A percentile compares a stretch with the other conserved stretches of the same genome.
phyloP scores from a whole-genome alignment of 306 rosid species.

The Prunus campanulata region DNA sequence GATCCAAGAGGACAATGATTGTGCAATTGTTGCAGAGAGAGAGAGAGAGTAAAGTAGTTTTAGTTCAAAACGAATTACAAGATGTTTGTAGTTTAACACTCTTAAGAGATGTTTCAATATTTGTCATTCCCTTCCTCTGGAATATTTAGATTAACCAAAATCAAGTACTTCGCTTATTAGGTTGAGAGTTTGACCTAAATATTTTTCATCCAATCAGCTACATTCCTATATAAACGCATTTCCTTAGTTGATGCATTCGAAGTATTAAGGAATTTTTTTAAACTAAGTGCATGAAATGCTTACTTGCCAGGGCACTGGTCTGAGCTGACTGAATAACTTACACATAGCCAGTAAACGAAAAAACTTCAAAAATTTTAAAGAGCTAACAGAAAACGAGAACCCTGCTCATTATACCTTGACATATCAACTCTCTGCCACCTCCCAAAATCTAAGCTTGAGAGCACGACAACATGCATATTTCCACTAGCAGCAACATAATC shows the following conservation, averaged over 20 bases:
- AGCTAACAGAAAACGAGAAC: not conserved
- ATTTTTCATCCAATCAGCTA: not conserved
- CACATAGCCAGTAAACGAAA: not conserved
- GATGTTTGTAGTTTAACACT: not conserved
- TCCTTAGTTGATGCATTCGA: not conserved
- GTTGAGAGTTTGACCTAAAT: not conserved
- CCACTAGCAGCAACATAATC: constrained; percentile 64
- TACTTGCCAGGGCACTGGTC: not conserved
- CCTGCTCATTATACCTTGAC: constrained; percentile 57
- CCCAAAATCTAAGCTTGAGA: constrained; percentile 89
- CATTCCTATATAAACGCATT: not conserved
- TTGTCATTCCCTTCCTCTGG: not conserved
- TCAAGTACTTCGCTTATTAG: not conserved
- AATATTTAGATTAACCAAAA: not conserved
- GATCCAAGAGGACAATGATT: not conserved
- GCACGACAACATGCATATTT: constrained; percentile 69
- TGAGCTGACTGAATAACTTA: not conserved
- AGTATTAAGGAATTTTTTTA: not conserved
- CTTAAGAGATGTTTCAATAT: not conserved
- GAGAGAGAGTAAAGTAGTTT: not conserved
- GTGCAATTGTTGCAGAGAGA: not conserved
- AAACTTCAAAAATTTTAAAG: not conserved
- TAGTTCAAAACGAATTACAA: not conserved
- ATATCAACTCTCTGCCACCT: constrained; percentile 82
- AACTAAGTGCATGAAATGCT: not conserved